A percentile compares a stretch with the other conserved stretches of the same genome.
Conservation (phyloP, 768 basidiomycete genomes). For the Daedaleopsis nitida region DNA sequence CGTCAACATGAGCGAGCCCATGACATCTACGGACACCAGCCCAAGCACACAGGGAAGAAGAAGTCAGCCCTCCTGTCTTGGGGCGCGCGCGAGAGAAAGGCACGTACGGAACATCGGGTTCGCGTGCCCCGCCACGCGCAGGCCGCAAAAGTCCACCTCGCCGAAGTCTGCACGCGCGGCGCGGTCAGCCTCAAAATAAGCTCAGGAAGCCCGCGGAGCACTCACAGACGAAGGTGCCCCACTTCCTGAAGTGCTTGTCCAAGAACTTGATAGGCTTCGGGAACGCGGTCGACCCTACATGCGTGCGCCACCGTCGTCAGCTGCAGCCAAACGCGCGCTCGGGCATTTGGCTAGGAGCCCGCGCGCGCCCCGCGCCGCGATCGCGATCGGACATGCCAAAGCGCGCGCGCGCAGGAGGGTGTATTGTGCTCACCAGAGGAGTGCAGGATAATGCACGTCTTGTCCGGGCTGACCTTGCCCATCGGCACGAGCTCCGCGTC, state of each 20-base stretch:
- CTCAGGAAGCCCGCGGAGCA: neutral
- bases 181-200: neutral
- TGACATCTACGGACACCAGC: neutral
- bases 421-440: conserved; percentile 24
- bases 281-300: conserved; percentile 23
- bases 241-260: conserved; percentile 21
- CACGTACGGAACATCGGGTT: conserved; percentile 31
- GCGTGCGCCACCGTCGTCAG: neutral
- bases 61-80: no score
- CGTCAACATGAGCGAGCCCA: neutral
- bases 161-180: conserved; percentile 14
- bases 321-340: neutral
- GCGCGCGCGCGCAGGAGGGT: no score
- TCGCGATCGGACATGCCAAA: conserved; percentile 16
- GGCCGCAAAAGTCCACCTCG: conserved; percentile 23
- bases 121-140: conserved; percentile 24
- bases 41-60: no score
- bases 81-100: no score
- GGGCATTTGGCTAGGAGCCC: no score
- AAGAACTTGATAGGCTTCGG: conserved; percentile 23
- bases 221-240: conserved; percentile 17
- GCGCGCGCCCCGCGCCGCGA: conserved; percentile 12
- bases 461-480: conserved; percentile 14
- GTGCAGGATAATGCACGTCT: conserved; percentile 13
- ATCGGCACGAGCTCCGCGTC: conserved; percentile 14